Base-by-base conservation (phyloP, 257 asterid species). In the Solanum sparsipilum region DNA sequence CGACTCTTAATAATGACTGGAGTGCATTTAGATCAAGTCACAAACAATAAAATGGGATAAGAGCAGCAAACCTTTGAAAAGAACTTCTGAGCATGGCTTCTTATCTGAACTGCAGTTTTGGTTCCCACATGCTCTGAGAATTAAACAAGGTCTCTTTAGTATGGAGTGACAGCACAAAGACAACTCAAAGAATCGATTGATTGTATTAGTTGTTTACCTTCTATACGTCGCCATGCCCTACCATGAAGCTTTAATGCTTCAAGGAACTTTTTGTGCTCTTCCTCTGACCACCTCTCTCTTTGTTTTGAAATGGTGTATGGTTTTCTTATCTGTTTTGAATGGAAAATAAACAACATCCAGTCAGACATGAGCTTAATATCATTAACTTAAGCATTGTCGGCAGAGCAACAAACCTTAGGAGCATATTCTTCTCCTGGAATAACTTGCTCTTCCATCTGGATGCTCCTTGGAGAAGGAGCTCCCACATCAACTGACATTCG, bases 11-110 rank as follows among this genome's bases (percentile, higher is more conserved):
- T 74, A 88, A n/a, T 60, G 35, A 41, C 29, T 71, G 93, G 93
- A 72, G 48, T 91, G 94, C 96, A 92, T 84, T 88, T 23, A 56
- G 46, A 85, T 93, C 2, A 31, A 71, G 41, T 93, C 94, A 87
- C 91, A 88, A 87, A 88, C 87, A 90, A 71, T 67, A 89, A 88
- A 87, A 90, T 84, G 93, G 90, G 91, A 90, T 89, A 89, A 91
- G 92, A 92, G 93, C 91, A 87, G 91, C 91, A 89, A 91, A 97
- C 99, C 99, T 97, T 97, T 90, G 98, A 93, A 92, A 97, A 97
- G 87, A 94, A 96, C 89, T 97, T 97, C 93, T 97, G 99, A 23
- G 99, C 99, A 89, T 97, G 99, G 91, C 99, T 97, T 90, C 99
- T 93, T 72, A 97, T 97, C 93, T 97, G 99, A 87, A 97, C 98